Evolutionary conservation across 2,329 filamentous ascomycete genomes (phyloP).

Genomic region (Annulohypoxylon truncatum): DNA sequence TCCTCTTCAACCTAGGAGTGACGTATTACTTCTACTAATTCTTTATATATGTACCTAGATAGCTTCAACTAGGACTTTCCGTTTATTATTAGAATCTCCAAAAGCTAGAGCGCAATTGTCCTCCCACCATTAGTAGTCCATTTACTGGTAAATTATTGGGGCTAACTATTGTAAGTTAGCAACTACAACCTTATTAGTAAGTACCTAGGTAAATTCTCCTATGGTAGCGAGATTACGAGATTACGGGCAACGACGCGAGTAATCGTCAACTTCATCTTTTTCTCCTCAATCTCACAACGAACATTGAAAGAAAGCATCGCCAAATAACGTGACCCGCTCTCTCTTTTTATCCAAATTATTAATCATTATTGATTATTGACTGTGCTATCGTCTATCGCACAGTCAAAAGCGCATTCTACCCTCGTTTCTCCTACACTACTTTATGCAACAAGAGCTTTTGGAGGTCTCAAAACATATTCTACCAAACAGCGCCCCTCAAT

Average conservation of each 20-base stretch:
- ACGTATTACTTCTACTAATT: not conserved
- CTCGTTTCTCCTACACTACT: slow-evolving; percentile 59
- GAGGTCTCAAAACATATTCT: slow-evolving; percentile 49
- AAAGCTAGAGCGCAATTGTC: not conserved
- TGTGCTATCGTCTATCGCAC: slow-evolving; percentile 66
- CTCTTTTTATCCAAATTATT: not conserved
- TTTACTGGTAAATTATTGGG: slow-evolving; percentile 20
- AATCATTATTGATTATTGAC: slow-evolving; percentile 50
- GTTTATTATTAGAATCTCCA: not conserved
- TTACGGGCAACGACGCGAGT: slow-evolving; percentile 18
- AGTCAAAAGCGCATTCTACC: slow-evolving; percentile 55
- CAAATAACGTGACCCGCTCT: slow-evolving; percentile 12
- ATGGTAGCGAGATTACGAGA: slow-evolving; percentile 32
- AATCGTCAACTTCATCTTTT: slow-evolving; percentile 22
- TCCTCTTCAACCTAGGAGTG: not conserved
- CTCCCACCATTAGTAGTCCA: not conserved
- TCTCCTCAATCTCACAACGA: slow-evolving; percentile 17
- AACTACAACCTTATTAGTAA: slow-evolving; percentile 3
- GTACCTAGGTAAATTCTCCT: slow-evolving; percentile 6
- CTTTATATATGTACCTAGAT: not conserved
- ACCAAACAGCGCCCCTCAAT: slow-evolving; percentile 49
- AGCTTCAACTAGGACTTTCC: no score
- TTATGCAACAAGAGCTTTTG: slow-evolving; percentile 72
- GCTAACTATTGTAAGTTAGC: not conserved
- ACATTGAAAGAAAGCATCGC: slow-evolving; percentile 21